phyloP scores from a whole-genome alignment of 129 eudicot species.

The Kitagawia praeruptora region DNA sequence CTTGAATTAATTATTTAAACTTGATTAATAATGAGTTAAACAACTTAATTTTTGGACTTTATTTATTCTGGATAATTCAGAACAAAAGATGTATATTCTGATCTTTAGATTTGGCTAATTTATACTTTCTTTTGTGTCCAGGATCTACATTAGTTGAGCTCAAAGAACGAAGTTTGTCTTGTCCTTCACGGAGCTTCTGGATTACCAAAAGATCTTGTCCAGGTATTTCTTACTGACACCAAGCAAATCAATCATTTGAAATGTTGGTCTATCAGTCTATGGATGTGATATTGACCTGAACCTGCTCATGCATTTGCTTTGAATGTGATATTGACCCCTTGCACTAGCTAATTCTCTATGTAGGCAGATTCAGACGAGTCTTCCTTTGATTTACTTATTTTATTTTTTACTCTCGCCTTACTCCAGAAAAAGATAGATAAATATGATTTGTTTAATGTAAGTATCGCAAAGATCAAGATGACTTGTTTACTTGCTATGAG shows the following conservation, averaged over 20 bases:
- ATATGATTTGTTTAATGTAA: not conserved
- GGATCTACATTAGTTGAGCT: constrained; percentile 58
- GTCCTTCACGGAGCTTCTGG: constrained; percentile 99
- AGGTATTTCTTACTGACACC: constrained; percentile 33
- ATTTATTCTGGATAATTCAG: too few species aligned
- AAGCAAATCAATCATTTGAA: not conserved
- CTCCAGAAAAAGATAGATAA: not conserved
- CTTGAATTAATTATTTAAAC: too few species aligned
- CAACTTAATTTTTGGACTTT: too few species aligned
- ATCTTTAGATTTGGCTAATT: not conserved
- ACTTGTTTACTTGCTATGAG: not conserved
- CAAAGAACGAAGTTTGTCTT: constrained; percentile 61
- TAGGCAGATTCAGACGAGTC: not conserved
- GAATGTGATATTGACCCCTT: not conserved
- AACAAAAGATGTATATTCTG: not conserved
- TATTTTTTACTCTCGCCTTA: not conserved
- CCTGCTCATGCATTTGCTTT: not conserved
- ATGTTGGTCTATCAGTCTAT: not conserved
- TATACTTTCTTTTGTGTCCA: constrained; percentile 21
- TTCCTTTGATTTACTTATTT: not conserved
- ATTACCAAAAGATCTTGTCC: constrained; percentile 62
- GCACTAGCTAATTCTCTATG: not conserved
- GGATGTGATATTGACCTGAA: not conserved
- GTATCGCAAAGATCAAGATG: not conserved
- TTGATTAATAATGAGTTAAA: too few species aligned